Evolutionary conservation across 768 basidiomycete genomes (phyloP), one percentile per base, ranked within the genome.

Genomic region (Dioszegia aurantiaca): DNA sequence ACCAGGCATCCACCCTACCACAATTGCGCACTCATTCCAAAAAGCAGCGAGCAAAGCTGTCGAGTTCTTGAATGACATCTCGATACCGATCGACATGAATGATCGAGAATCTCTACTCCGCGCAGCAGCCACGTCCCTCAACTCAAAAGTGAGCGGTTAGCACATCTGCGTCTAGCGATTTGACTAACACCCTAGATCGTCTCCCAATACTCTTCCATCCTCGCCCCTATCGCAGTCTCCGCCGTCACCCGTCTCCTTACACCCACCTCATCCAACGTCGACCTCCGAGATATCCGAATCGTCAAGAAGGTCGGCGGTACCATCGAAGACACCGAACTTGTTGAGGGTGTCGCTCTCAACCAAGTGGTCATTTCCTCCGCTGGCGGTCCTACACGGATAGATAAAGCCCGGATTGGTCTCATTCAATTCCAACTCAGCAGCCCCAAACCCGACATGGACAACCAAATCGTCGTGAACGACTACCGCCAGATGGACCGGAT

Each of bases 401-500:
- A 99, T 78, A 98, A 98, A 77, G 95, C 95, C 23, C 98, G 94
- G 81, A 98, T 99, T 67, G 95, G 87, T 39, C 85, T 99, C 61
- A 88, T 98, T 63, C 95, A 99, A 77, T 99, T 99, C 83, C 95
- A 98, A 77, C 83, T 99, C 49, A 90, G 88, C 64, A 89, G 91
- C 39, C 95, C 95, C 6, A 99, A 99, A 78, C 94, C 95, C 2
- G 95, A 99, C 72, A 99, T 99, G 94, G 95, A 99, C 78, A 98
- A 99, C 81, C 97, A 94, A 4, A 92, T 99, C 42, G 88, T 98
- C 51, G 97, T 99, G 68, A 98, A 94, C 63, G 94, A 99, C 79
- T 99, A 99, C 80, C 87, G 95, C 17, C 95, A 97, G 77, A 98
- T 99, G 94, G 95, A 98, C 82, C 95, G 97, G 77, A 92, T 98